A percentile compares a stretch with the other conserved stretches of the same genome.
Evolutionary conservation across 2,329 filamentous ascomycete genomes (phyloP).

Genomic region (Penicillium sp.): DNA sequence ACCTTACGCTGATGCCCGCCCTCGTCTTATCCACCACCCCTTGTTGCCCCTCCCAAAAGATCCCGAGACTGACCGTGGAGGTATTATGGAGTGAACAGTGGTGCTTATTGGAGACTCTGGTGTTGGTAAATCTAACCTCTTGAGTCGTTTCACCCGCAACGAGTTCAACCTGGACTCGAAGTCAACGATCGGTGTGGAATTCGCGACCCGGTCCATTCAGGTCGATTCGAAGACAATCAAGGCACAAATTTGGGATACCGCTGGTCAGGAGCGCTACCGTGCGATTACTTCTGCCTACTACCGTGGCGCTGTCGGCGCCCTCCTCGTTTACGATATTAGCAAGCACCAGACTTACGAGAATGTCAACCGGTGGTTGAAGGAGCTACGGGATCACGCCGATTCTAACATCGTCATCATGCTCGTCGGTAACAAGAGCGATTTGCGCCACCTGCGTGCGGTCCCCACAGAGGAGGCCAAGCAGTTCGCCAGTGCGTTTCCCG

Average conservation of each 20-base stretch:
- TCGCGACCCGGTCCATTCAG: conserved; percentile 96
- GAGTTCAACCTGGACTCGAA: conserved; percentile 99
- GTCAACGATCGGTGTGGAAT: conserved; percentile 99
- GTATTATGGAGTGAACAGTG: conserved; percentile 54
- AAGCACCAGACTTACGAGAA: conserved; percentile 99
- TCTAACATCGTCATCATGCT: conserved; percentile 99
- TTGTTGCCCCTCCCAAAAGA: background rate
- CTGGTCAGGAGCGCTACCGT: conserved; percentile 97
- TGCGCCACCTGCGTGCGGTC: conserved; percentile 94
- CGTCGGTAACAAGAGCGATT: conserved; percentile 99
- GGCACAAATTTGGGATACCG: conserved; percentile 99
- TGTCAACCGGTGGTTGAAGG: conserved; percentile 98
- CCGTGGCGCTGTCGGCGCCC: conserved; percentile 90
- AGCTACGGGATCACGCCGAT: conserved; percentile 95
- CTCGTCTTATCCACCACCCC: conserved; percentile 14
- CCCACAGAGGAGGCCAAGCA: conserved; percentile 97
- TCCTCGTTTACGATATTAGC: conserved; percentile 99
- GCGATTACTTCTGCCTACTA: conserved; percentile 99
- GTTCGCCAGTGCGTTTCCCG: conserved; percentile 74
- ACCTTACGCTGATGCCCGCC: conserved; percentile 23
- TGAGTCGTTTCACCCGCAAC: conserved; percentile 99
- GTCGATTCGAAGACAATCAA: conserved; percentile 99
- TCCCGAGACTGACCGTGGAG: conserved; percentile 18
- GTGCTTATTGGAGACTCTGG: conserved; percentile 99
- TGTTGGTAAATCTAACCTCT: conserved; percentile 98